A percentile compares a stretch with the other conserved stretches of the same genome.
Evolutionary conservation across 495 filamentous ascomycete genomes (phyloP).

Genomic region (Mytilinidion resinicola): DNA sequence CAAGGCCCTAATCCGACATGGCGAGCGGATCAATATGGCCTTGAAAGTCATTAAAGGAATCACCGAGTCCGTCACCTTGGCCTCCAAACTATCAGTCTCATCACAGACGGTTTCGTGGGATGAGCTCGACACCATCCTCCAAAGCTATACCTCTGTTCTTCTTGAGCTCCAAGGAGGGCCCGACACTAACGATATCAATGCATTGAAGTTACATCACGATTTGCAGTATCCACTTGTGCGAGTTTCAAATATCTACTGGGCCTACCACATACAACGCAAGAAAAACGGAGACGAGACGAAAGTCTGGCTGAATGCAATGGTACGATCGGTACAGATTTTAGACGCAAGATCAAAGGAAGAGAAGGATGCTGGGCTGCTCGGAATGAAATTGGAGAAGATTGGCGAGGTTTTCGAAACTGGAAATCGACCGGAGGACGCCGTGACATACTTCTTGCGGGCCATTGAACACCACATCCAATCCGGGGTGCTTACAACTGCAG

Average conservation of each 20-base stretch:
- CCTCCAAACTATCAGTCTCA: slow-evolving; percentile 43
- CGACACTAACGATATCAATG: slow-evolving; percentile 24
- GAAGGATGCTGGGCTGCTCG: slow-evolving; percentile 43
- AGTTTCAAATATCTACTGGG: slow-evolving; percentile 76
- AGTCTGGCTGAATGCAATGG: slow-evolving; percentile 41
- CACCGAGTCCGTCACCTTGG: slow-evolving; percentile 51
- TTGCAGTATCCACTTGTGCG: slow-evolving; percentile 41
- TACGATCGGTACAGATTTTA: slow-evolving; percentile 45
- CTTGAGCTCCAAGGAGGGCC: slow-evolving; percentile 43
- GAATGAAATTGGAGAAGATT: slow-evolving; percentile 51
- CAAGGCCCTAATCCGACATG: slow-evolving; percentile 1
- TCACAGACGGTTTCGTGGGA: slow-evolving; percentile 43
- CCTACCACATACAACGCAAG: slow-evolving; percentile 50
- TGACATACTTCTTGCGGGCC: slow-evolving; percentile 39
- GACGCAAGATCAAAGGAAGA: slow-evolving; percentile 38
- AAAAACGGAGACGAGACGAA: slow-evolving; percentile 34
- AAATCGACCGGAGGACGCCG: slow-evolving; percentile 38
- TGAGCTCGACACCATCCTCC: slow-evolving; percentile 46
- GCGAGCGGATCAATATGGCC: slow-evolving; percentile 5
- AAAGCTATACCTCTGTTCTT: slow-evolving; percentile 46
- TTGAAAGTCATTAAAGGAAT: slow-evolving; percentile 35
- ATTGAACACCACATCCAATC: slow-evolving; percentile 44
- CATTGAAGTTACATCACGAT: background rate
- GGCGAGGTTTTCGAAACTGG: slow-evolving; percentile 43
- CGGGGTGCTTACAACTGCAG: slow-evolving; percentile 39